Evolutionary conservation across 208 protist genomes (phyloP).

Genomic region (Entamoeba dispar): DNA sequence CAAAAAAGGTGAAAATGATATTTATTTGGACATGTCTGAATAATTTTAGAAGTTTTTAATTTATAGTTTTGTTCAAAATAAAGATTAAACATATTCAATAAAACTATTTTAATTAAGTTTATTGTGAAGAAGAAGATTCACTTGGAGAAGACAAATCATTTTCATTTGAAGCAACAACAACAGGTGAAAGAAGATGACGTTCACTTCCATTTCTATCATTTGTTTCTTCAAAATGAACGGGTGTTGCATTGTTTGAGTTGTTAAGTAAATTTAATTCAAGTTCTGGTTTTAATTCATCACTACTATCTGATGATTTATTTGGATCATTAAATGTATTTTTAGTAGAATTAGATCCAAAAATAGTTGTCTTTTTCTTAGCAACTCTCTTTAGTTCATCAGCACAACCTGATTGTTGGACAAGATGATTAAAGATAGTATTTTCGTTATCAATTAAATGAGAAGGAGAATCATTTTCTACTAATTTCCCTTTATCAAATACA

Average conservation of each 20-base stretch:
- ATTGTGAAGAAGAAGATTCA: no score
- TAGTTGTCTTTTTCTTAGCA: not conserved
- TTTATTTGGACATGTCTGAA: no score
- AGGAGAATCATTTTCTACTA: constrained; percentile 46
- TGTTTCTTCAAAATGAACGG: not conserved
- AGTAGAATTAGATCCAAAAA: not conserved
- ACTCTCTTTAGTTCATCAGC: not conserved
- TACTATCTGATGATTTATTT: not conserved
- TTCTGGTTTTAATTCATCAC: not conserved
- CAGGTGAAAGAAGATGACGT: not conserved
- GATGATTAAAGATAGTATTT: not conserved
- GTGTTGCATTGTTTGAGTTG: not conserved
- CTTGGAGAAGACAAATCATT: no score
- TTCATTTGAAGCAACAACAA: no score
- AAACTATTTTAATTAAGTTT: no score
- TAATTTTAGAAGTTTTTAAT: no score
- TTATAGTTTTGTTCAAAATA: no score
- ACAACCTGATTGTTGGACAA: not conserved
- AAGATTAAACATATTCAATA: no score
- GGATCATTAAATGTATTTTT: not conserved
- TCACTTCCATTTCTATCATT: not conserved
- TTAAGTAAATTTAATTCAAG: not conserved
- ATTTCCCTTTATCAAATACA: constrained; percentile 37
- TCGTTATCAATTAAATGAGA: not conserved
- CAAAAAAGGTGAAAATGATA: not conserved